Conservation (phyloP, 2,329 filamentous ascomycete species). For the Metarhizium rileyi region DNA sequence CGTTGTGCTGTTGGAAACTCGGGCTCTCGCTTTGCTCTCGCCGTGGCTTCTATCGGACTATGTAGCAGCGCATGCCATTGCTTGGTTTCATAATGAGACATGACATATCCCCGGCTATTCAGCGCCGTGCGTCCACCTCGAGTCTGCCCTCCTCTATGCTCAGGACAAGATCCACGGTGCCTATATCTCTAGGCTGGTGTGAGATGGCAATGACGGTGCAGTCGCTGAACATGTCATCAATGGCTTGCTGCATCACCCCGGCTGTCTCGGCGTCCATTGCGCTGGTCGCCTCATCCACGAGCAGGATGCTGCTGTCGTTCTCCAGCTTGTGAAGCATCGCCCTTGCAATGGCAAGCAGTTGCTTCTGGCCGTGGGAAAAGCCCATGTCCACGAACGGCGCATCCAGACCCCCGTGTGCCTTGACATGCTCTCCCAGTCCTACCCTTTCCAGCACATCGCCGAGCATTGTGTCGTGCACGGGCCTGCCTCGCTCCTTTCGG, state of each 20-base stretch:
- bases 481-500: neutral
- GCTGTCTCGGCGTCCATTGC: slow-evolving; percentile 6
- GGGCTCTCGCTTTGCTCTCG: too few relatives aligned
- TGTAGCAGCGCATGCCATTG: too few relatives aligned
- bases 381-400: slow-evolving; percentile 5
- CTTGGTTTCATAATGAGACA: too few relatives aligned
- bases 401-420: slow-evolving; percentile 7
- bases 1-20: too few relatives aligned
- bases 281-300: slow-evolving; percentile 9
- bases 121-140: too few relatives aligned
- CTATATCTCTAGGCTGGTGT: neutral
- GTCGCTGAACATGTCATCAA: slow-evolving; percentile 1
- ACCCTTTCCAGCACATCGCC: slow-evolving; percentile 7
- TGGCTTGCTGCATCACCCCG: neutral
- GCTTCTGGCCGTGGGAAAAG: slow-evolving; percentile 11
- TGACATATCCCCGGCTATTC: too few relatives aligned
- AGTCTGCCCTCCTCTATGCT: neutral
- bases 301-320: neutral
- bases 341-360: slow-evolving; percentile 11
- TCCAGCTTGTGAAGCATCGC: slow-evolving; percentile 2
- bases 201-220: slow-evolving; percentile 3
- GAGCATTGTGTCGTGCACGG: slow-evolving; percentile 4
- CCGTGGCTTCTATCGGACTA: too few relatives aligned
- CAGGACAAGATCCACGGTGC: neutral
- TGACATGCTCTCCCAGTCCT: slow-evolving; percentile 6